Percentiles rank a stretch among this genome's conserved stretches.
phyloP scores from a whole-genome alignment of 345 rosid genomes.

The Laguncularia racemosa region DNA sequence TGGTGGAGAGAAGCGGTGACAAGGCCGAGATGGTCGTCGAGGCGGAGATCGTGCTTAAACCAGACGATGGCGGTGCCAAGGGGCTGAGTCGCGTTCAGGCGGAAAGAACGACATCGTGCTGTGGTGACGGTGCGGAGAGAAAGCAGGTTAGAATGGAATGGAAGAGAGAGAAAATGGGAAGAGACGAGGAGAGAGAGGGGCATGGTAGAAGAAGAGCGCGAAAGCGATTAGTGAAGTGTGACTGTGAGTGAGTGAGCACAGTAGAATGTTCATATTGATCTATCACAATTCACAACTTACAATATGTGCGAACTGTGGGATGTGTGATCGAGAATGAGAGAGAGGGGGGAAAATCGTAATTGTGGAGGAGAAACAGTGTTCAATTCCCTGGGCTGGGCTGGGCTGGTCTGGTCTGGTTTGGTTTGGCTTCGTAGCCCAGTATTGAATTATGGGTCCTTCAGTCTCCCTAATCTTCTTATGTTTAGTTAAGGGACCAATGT shows the following conservation, averaged over 20 bases:
- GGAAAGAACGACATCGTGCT: conserved; percentile 16
- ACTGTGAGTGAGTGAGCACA: too few relatives aligned
- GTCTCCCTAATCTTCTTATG: too few relatives aligned
- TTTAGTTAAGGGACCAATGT: too few relatives aligned
- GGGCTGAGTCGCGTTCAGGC: conserved; percentile 6
- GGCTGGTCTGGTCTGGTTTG: too few relatives aligned
- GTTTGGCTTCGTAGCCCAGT: too few relatives aligned
- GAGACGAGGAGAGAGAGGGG: conserved; percentile 18
- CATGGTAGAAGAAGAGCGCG: conserved; percentile 1
- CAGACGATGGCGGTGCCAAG: conserved; percentile 60
- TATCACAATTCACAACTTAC: not conserved
- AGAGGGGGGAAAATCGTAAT: conserved; percentile 2
- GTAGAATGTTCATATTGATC: conserved; percentile 7
- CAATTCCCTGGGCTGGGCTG: not conserved
- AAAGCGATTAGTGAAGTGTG: not conserved
- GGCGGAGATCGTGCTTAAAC: conserved; percentile 91
- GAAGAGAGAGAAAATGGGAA: conserved; percentile 19
- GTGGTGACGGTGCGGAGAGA: conserved; percentile 4
- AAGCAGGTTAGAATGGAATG: conserved; percentile 7
- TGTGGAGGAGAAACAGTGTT: conserved; percentile 39
- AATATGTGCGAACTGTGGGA: not conserved
- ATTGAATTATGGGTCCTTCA: too few relatives aligned
- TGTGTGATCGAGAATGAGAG: conserved; percentile 7
- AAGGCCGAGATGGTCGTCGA: conserved; percentile 82
- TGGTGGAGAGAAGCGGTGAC: conserved; percentile 39